phyloP scores from a whole-genome alignment of 2,329 filamentous ascomycete genomes.

The Claviceps sp. region DNA sequence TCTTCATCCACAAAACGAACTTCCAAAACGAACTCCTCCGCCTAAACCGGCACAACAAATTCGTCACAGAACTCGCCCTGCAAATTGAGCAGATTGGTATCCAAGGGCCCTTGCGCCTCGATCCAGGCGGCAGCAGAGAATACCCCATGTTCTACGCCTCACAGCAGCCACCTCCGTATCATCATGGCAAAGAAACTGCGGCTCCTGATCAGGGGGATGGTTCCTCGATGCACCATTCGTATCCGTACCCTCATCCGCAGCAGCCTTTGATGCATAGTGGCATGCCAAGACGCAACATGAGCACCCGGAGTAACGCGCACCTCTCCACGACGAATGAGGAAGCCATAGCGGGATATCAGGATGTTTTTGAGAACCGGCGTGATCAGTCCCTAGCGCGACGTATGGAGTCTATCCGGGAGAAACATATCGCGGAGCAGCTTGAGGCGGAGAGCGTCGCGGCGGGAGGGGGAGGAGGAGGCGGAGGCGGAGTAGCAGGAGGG shows the following conservation, averaged over 20 bases:
- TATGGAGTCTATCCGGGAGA: conserved; percentile 25
- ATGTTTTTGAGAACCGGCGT: conserved; percentile 31
- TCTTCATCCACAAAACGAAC: conserved; percentile 96
- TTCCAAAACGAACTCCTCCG: conserved; percentile 91
- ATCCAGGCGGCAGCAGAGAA: conserved; percentile 56
- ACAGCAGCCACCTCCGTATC: conserved; percentile 18
- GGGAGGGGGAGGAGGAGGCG: conserved; percentile 4
- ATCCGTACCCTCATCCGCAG: background rate
- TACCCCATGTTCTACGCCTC: conserved; percentile 47
- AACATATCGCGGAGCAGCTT: conserved; percentile 17
- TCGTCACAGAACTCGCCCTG: conserved; percentile 82
- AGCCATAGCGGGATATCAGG: conserved; percentile 27
- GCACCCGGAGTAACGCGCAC: conserved; percentile 5
- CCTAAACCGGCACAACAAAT: conserved; percentile 82
- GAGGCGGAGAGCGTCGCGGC: conserved; percentile 11
- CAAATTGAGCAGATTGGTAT: conserved; percentile 75
- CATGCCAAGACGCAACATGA: conserved; percentile 8
- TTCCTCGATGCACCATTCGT: no score
- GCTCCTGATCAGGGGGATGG: no score
- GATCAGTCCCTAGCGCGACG: conserved; percentile 22
- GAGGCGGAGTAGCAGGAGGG: conserved; percentile 11
- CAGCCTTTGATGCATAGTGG: conserved; percentile 3
- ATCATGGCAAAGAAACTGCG: background rate
- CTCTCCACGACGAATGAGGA: conserved; percentile 17
- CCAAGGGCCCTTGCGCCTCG: conserved; percentile 52